These are phyloP conservation scores for Blastobotrys persicus DNA, from an alignment of 1,139 yeast genomes.

Conservation along the genomic window DNA sequence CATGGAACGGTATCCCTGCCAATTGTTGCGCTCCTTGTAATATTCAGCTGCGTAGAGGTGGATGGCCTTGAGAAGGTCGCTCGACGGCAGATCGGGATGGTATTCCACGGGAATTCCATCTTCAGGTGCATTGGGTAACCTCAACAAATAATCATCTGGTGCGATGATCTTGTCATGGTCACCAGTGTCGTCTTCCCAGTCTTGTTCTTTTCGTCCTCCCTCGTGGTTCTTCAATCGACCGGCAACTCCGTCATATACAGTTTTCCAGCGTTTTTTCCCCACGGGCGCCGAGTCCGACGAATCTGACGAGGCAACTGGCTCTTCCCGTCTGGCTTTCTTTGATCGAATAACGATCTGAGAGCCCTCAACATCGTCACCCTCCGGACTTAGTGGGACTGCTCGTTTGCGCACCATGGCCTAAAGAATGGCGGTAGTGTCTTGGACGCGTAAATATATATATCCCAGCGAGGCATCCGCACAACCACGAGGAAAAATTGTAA, in stretches of 20 bases:
- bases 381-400: no score
- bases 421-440: no score
- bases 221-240: conserved; percentile 13
- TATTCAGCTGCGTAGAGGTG: conserved; percentile 29
- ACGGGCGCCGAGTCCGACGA: not conserved
- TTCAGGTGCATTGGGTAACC: conserved; percentile 10
- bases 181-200: not conserved
- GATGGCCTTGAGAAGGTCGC: conserved; percentile 27
- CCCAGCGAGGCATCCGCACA: no score
- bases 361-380: no score
- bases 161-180: conserved; percentile 7
- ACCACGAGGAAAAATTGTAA: no score
- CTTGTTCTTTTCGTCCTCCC: not conserved
- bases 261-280: not conserved
- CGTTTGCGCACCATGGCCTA: no score
- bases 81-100: conserved; percentile 20
- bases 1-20: conserved; percentile 21
- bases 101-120: conserved; percentile 19
- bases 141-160: conserved; percentile 20
- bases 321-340: not conserved
- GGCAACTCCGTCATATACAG: conserved; percentile 23
- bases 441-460: no score
- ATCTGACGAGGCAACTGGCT: not conserved
- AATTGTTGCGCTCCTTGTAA: conserved; percentile 16
- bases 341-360: not conserved